Base-by-base conservation (phyloP, 495 filamentous ascomycete species). In the Aspergillus hancockii region DNA sequence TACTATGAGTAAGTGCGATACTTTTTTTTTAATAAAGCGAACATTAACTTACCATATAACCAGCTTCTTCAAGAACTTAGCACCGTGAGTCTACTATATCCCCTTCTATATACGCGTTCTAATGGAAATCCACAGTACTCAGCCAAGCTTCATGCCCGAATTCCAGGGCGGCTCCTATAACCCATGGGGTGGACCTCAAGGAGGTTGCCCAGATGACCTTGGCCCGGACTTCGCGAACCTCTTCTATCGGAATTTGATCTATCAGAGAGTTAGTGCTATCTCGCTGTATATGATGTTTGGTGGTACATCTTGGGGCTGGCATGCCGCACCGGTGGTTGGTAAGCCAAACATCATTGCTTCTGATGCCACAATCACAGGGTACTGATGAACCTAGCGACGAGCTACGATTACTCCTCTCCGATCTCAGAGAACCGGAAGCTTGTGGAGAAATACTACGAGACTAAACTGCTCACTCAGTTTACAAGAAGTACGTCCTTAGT, bases 101-200 rank as follows among this genome's bases (percentile, higher is more conserved):
- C 18, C 41, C 4, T 12, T 6, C 8, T n/a, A 23, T 47, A 18
- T 9, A 8, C 21, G 23, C 12, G 18, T 23, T 23, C 43, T 47
- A 47, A 47, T 12, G 8, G 4, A 8, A 18, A n/a, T 12, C n/a
- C 19, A 22, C 9, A 47, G 43, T 14, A 47, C 43, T 47, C 43
- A 47, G 63, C 84, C 84, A 0, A 74, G 68, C 8, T 86, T 85
- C 68, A 76, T 87, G 68, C 82, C 82, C 16, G 84, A 87, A 62
- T 87, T 87, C 66, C 84, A 87, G 63, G 84, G 84, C 22, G 84
- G 84, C n/a, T 79, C 75, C 8, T 87, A 83, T 59, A 85, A 85
- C 64, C 83, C 83, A 13, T 87, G 84, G 84, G 81, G 78, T 36
- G 81, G 81, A 12, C 82, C 84, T 0, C 71, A 81, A 58, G 84